Evolutionary conservation across 768 basidiomycete species (phyloP), one percentile per base, ranked within the genome.

Genomic region (Collybia nuda): DNA sequence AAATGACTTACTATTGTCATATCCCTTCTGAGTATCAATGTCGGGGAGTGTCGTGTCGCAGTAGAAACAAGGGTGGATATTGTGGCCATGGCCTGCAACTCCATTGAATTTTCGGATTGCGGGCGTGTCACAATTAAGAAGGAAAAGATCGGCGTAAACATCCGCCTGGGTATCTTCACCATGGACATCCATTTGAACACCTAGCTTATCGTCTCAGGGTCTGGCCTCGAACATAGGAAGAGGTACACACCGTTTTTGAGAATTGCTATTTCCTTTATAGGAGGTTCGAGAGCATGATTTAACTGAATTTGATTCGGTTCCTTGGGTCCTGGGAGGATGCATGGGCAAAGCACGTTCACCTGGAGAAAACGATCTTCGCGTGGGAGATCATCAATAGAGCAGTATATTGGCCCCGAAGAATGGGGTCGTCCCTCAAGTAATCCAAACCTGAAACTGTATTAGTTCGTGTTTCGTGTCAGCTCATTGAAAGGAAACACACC

Each of bases 111-210:
- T 64, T 1, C 56, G 44, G 9, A 59, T 48, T 8, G 52, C 63
- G 3, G 59, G 59, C 1, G 51, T 62, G 45, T 65, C 61, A 35
- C 56, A 65, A 32, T 54, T 57, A 18, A 49, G 44, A 39, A 54
- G 58, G 22, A 56, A 36, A n/a, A 53, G 47, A 36, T 58, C 61
- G 15, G 49, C 59, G 44, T 60, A 59, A 6, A 64, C 49, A 4
- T 39, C 32, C 4, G 46, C 28, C n/a, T n/a, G n/a, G 5, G 38
- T n/a, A 17, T 48, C 28, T 4, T 58, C 47, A 28, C 56, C 50
- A 26, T 52, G 48, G n/a, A 63, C 52, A 14, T 61, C 54, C 56
- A 62, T 64, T 28, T 51, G 8, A 42, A 62, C 42, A 45, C 64
- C 63, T 60, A n/a, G n/a, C n/a, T n/a, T n/a, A n/a, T n/a, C n/a